Evolutionary conservation across 257 asterid genomes (phyloP).

Genomic region (Solanum rostratum): DNA sequence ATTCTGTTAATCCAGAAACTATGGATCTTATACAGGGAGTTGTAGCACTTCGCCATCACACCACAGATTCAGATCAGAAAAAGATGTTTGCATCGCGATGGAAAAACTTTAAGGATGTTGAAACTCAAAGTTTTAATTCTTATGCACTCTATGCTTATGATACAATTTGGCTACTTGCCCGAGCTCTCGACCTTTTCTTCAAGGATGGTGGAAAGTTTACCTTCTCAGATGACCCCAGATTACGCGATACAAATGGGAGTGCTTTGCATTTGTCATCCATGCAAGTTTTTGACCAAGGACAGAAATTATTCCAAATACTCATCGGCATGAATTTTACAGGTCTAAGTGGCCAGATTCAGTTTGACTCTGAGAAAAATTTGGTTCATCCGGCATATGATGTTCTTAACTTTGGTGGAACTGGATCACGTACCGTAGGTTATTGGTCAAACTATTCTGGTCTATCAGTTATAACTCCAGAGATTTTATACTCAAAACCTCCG

Average conservation of each 20-base stretch:
- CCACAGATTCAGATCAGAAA: constrained; percentile 44
- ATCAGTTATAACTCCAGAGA: constrained; percentile 41
- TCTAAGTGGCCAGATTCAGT: constrained; percentile 34
- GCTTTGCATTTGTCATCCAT: constrained; percentile 27
- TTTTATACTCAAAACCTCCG: constrained; percentile 20
- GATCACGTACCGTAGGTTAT: constrained; percentile 43
- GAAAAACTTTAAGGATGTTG: constrained; percentile 20
- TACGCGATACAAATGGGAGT: constrained; percentile 24
- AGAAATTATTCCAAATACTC: constrained; percentile 34
- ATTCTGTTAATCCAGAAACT: constrained; percentile 24
- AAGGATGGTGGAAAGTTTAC: constrained; percentile 19
- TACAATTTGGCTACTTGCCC: constrained; percentile 59
- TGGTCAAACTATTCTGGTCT: constrained; percentile 64
- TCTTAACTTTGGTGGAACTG: constrained; percentile 54
- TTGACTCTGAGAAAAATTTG: constrained; percentile 42
- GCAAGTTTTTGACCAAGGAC: constrained; percentile 51
- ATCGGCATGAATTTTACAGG: constrained; percentile 42
- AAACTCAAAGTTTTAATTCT: constrained; percentile 29
- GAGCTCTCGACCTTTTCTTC: constrained; percentile 45
- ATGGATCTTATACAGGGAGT: constrained; percentile 57
- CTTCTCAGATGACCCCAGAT: constrained; percentile 48
- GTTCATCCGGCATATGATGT: constrained; percentile 46
- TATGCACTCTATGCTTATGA: constrained; percentile 67
- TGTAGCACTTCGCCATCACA: constrained; percentile 47
- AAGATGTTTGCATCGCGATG: constrained; percentile 28